Evolutionary conservation across 768 basidiomycete genomes (phyloP).

Genomic region (Boletus insuetus): DNA sequence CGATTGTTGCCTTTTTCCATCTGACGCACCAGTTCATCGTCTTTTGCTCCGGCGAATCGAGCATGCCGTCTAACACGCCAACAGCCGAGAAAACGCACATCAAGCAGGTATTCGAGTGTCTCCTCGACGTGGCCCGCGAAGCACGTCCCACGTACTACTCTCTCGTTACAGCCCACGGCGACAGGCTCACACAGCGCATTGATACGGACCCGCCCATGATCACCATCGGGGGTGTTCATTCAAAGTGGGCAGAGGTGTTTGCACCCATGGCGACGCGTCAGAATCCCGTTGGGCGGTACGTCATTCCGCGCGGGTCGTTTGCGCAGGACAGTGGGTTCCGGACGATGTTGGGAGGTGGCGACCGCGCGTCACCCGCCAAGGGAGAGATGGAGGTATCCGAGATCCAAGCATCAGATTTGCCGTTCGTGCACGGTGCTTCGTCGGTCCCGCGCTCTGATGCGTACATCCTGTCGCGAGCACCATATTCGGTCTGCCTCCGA

Average conservation of each 20-base stretch:
- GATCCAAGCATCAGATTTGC: conserved; percentile 11
- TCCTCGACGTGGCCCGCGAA: conserved; percentile 3
- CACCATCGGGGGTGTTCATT: conserved; percentile 1
- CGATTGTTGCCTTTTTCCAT: conserved; percentile 17
- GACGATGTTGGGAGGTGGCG: neutral
- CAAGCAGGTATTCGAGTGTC: conserved; percentile 8
- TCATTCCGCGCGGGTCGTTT: neutral
- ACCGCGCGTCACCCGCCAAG: too few relatives aligned
- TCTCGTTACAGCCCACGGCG: neutral
- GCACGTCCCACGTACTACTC: conserved; percentile 9
- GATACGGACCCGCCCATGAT: conserved; percentile 12
- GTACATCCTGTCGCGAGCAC: conserved; percentile 19
- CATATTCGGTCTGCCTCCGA: conserved; percentile 25
- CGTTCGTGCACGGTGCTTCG: conserved; percentile 8
- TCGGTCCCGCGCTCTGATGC: conserved; percentile 15
- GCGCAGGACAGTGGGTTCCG: neutral
- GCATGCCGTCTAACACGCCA: neutral
- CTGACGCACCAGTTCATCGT: conserved; percentile 8
- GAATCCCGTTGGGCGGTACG: neutral
- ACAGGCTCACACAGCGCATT: neutral
- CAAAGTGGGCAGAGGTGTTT: conserved; percentile 12
- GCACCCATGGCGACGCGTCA: conserved; percentile 3
- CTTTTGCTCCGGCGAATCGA: conserved; percentile 19
- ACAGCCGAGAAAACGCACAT: conserved; percentile 14
- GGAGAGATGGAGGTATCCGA: conserved; percentile 2